Evolutionary conservation across 1,284 basidiomycete genomes (phyloP).

Genomic region (Trichosporon asahii): DNA sequence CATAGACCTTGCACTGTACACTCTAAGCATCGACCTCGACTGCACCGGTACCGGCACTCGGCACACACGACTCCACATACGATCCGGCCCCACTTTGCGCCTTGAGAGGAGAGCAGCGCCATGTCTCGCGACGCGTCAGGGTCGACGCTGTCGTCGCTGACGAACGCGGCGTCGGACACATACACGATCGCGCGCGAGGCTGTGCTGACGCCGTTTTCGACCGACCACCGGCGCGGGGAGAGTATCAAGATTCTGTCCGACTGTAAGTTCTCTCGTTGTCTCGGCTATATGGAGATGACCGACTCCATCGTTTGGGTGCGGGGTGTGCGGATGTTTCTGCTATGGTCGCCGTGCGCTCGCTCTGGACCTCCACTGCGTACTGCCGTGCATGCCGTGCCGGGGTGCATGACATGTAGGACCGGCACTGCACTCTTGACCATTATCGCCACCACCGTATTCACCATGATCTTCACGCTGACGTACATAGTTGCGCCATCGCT

Average conservation of each 20-base stretch:
- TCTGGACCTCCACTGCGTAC: too few relatives aligned
- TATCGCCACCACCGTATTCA: background rate
- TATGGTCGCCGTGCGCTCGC: too few relatives aligned
- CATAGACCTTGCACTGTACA: background rate
- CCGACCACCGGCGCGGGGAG: constrained; percentile 45
- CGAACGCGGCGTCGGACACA: constrained; percentile 35
- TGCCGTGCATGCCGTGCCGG: too few relatives aligned
- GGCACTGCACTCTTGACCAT: too few relatives aligned
- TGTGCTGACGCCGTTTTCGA: constrained; percentile 45
- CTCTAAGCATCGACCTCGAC: background rate
- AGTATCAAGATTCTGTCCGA: constrained; percentile 49
- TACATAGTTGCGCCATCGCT: constrained; percentile 75
- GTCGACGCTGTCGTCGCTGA: constrained; percentile 29
- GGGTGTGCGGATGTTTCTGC: background rate
- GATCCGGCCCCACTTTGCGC: background rate
- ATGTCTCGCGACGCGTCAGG: constrained; percentile 9
- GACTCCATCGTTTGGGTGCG: background rate
- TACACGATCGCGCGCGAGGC: constrained; percentile 48
- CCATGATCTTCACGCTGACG: background rate
- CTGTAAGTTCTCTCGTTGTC: constrained; percentile 33
- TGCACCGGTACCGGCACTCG: background rate
- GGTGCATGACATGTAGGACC: too few relatives aligned
- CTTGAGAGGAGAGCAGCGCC: background rate
- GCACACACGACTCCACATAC: background rate
- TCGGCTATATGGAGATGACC: constrained; percentile 3